Base-by-base conservation (phyloP, 768 basidiomycete species). In the Leccinum rimulosum region DNA sequence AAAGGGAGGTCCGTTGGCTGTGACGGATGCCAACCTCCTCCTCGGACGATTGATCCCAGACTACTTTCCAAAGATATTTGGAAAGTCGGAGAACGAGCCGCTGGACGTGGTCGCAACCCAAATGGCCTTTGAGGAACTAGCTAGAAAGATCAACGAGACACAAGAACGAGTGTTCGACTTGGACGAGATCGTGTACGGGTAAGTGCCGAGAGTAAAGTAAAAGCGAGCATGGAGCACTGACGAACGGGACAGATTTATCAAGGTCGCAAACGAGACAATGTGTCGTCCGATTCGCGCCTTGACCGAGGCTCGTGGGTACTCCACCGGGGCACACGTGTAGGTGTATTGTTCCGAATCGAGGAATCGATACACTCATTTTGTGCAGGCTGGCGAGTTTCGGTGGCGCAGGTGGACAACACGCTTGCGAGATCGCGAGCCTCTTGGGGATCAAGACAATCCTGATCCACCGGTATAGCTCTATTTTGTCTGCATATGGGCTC, bases 231-330 rank as follows among this genome's bases (percentile, higher is more conserved):
- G 25, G 7, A 11, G 27, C 25, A 28, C 22, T 54, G 55, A 60
- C 27, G 17, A 47, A 5, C n/a, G 6, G 11, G 3, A 38, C 52
- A 93, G 94, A 5, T 97, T 95, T 73, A 89, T 98, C 75, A 93
- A 95, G 68, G 94, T 96, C 10, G 95, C 95, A 9, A 97, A 97
- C 65, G 95, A 98, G 77, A 95, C 93, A 0, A 98, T 98, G 95
- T 90, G 88, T 63, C 78, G 95, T 50, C 95, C 95, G 8, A 96
- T 98, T 57, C 86, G 95, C 3, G 86, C 93, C 2, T 73, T 96
- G 63, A 97, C 95, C 0, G 95, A 97, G 72, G 92, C 93, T 2
- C 79, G 91, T 48, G 95, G 95, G 27, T 84, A 92, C 72, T 88
- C 91, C 3, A 90, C 90, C 0, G 81, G 84, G 1, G 86, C 85